Conservation (phyloP, 1,139 yeast genomes). For the Scheffersomyces illinoinensis region DNA sequence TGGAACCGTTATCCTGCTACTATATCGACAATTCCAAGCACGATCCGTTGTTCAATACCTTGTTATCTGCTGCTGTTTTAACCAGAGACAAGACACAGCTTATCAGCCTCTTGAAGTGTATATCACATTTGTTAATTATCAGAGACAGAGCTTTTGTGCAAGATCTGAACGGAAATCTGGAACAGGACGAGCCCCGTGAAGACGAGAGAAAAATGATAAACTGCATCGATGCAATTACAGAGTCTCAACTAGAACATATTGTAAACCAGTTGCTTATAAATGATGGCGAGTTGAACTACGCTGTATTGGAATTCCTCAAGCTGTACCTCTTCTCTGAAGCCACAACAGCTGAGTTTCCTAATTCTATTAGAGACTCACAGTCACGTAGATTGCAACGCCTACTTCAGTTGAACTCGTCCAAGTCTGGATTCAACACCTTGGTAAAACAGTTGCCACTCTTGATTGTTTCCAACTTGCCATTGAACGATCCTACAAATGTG, state of each 20-base stretch:
- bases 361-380: conserved; percentile 36
- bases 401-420: conserved; percentile 28
- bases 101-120: conserved; percentile 44
- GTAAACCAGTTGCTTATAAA: conserved; percentile 34
- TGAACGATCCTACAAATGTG: conserved; percentile 19
- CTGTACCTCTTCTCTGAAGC: conserved; percentile 44
- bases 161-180: conserved; percentile 30
- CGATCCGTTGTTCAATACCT: conserved; percentile 58
- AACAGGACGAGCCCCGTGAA: conserved; percentile 36
- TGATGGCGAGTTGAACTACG: conserved; percentile 36
- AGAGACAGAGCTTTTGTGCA: conserved; percentile 19
- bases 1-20: conserved; percentile 84
- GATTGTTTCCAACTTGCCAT: conserved; percentile 35
- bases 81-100: conserved; percentile 58
- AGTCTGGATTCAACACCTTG: conserved; percentile 48
- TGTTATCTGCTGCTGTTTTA: conserved; percentile 45
- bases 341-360: conserved; percentile 30
- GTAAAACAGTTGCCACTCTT: conserved; percentile 63
- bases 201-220: conserved; percentile 30
- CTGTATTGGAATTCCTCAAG: conserved; percentile 40
- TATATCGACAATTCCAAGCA: conserved; percentile 69
- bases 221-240: conserved; percentile 43
- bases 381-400: conserved; percentile 31
- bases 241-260: conserved; percentile 31
- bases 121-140: conserved; percentile 43